Base-by-base conservation (phyloP, 345 rosid species). In the Citrus medica region DNA sequence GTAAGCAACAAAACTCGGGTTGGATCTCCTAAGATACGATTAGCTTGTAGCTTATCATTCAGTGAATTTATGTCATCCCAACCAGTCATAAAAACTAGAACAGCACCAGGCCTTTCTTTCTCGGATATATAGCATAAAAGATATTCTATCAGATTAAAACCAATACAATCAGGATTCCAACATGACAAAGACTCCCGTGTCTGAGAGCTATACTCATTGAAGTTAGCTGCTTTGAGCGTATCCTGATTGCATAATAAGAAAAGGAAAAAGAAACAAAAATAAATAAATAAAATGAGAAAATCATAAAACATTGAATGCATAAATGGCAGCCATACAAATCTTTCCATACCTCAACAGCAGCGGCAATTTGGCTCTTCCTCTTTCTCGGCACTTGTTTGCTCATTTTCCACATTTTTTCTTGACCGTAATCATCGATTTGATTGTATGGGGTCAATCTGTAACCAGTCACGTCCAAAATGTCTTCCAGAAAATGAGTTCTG, bases 151-250 rank as follows among this genome's bases (percentile, higher is more conserved):
- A 95, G 93, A 87, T 91, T 95, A 86, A 95, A 95, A 76, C 98
- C 98, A 81, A 95, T 84, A 75, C 93, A 88, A 82, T 93, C 98
- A 55, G 98, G 98, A 85, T 93, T 92, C 98, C 98, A 95, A 85
- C 86, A 88, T 46, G 90, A 84, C 82, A 95, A 82, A 85, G 98
- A 95, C 79, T 85, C 92, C 79, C 22, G 89, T 73, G 95, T 95
- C 81, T 79, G 88, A 67, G 80, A 81, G 75, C 88, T 85, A 82
- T 85, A 93, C 51, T 86, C 88, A 82, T 84, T 85, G 71, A 91
- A 87, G 83, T 93, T 88, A 38, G 95, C 94, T 35, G 91, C 90
- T 83, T 79, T 83, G 38, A 92, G 90, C 75, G 97, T 94, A 73
- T 89, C 97, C 98, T 95, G 79, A 55, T 80, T 79, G 67, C 68